Conservation (phyloP, 2,329 filamentous ascomycete species). For the Penicillium crustosum region DNA sequence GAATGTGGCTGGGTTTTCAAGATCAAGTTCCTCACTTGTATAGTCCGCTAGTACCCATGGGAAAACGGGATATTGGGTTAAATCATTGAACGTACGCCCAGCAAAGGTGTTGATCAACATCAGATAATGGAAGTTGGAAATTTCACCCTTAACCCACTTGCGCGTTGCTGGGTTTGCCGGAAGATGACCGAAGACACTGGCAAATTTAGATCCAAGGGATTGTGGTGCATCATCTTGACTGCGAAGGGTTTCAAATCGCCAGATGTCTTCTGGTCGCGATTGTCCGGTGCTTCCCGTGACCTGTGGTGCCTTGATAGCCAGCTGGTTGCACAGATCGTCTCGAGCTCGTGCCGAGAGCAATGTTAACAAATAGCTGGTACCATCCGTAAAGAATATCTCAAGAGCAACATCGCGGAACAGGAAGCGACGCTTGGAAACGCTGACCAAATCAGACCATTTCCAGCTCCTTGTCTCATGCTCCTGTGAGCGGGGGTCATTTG, state of each 20-base stretch:
- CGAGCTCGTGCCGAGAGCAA: constrained; percentile 70
- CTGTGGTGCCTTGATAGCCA: constrained; percentile 77
- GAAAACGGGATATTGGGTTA: constrained; percentile 97
- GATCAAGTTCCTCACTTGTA: constrained; percentile 85
- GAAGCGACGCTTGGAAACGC: constrained; percentile 92
- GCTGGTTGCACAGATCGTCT: constrained; percentile 76
- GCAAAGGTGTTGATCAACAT: constrained; percentile 99
- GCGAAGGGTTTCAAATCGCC: constrained; percentile 84
- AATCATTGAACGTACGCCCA: constrained; percentile 92
- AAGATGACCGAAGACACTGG: constrained; percentile 83
- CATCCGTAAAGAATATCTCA: constrained; percentile 97
- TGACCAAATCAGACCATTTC: constrained; percentile 93
- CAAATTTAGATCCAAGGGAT: constrained; percentile 81
- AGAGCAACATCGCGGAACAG: constrained; percentile 92
- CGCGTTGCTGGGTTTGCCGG: constrained; percentile 81
- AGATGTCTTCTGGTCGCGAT: constrained; percentile 80
- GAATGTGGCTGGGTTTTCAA: constrained; percentile 80
- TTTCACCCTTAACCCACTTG: constrained; percentile 88
- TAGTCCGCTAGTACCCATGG: constrained; percentile 97
- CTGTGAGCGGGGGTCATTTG: constrained; percentile 56
- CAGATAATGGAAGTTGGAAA: constrained; percentile 97
- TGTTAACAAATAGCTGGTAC: constrained; percentile 89
- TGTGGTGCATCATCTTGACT: constrained; percentile 63
- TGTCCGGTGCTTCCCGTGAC: constrained; percentile 68
- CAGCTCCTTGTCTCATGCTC: constrained; percentile 86